These are phyloP conservation scores for Breviolum minutum DNA, from an alignment of 73 alveolate species.

Conservation along the genomic window DNA sequence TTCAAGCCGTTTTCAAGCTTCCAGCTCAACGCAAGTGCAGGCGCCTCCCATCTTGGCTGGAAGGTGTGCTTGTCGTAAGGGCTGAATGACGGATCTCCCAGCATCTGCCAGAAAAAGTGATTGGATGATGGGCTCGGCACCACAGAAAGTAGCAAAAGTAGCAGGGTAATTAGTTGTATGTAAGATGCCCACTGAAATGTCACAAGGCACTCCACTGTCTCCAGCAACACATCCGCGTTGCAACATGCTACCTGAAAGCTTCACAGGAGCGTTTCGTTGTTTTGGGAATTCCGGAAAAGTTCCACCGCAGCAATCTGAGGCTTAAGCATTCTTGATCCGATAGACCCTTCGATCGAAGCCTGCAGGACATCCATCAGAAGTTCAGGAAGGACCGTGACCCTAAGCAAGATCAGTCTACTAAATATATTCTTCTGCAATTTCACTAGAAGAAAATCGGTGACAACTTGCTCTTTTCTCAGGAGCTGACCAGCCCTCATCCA, in stretches of 20 bases:
- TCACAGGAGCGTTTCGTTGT: neutral
- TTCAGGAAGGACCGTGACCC: neutral
- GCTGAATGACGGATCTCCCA: slow-evolving; percentile 71
- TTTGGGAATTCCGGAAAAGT: neutral
- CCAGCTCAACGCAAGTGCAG: neutral
- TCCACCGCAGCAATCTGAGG: neutral
- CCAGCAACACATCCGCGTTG: slow-evolving; percentile 83
- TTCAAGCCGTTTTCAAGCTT: no score
- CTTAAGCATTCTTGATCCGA: slow-evolving; percentile 36
- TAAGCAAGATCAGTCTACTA: neutral
- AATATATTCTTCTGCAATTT: neutral
- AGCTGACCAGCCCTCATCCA: slow-evolving; percentile 77
- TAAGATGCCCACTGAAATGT: slow-evolving; percentile 30
- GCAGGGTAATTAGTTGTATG: neutral
- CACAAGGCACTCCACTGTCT: slow-evolving; percentile 44
- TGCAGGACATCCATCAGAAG: neutral
- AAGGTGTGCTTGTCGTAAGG: slow-evolving; percentile 61
- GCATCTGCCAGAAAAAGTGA: slow-evolving; percentile 13
- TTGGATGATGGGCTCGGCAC: neutral
- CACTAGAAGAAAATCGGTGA: neutral
- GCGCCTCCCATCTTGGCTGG: slow-evolving; percentile 88
- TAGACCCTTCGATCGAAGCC: slow-evolving; percentile 72
- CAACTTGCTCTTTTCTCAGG: neutral
- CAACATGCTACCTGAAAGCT: slow-evolving; percentile 47
- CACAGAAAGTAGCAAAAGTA: neutral